Conservation (phyloP, 2,329 filamentous ascomycete species). For the Diaporthe vexans region DNA sequence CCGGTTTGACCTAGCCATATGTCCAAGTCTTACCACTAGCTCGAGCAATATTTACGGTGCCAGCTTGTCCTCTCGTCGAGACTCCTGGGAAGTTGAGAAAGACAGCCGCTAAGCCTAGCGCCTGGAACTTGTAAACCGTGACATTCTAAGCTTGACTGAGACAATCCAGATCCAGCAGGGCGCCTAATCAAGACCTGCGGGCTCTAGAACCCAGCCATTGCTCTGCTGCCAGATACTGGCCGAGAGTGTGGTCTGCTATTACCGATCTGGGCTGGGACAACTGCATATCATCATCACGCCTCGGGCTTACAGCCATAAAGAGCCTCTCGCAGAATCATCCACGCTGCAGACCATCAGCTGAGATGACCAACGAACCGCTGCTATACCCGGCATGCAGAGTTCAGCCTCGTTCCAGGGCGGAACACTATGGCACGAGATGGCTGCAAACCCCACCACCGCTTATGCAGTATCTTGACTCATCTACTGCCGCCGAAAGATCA, state of each 20-base stretch:
- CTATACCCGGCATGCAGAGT: neutral
- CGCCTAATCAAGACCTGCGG: neutral
- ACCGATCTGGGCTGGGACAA: neutral
- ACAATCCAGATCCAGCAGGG: neutral
- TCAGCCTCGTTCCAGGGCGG: constrained; percentile 25
- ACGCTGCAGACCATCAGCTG: constrained; percentile 10
- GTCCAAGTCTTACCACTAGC: neutral
- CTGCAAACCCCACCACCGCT: constrained; percentile 17
- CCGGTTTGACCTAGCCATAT: neutral
- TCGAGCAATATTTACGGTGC: neutral
- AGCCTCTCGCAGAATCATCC: constrained; percentile 20
- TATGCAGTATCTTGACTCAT: constrained; percentile 13
- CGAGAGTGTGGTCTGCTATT: neutral
- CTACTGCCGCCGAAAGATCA: neutral
- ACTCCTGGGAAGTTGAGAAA: neutral
- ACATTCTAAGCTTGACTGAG: neutral
- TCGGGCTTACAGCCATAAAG: constrained; percentile 6
- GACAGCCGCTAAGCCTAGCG: neutral
- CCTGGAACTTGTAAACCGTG: neutral
- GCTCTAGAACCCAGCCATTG: neutral
- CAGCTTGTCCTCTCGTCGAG: neutral
- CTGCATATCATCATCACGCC: constrained; percentile 10
- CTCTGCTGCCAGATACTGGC: neutral
- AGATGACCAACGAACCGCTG: constrained; percentile 20
- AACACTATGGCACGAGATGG: constrained; percentile 4